A percentile compares a stretch with the other conserved stretches of the same genome.
Conservation (phyloP, 2,329 filamentous ascomycete species). For the Cladosporium sp. region DNA sequence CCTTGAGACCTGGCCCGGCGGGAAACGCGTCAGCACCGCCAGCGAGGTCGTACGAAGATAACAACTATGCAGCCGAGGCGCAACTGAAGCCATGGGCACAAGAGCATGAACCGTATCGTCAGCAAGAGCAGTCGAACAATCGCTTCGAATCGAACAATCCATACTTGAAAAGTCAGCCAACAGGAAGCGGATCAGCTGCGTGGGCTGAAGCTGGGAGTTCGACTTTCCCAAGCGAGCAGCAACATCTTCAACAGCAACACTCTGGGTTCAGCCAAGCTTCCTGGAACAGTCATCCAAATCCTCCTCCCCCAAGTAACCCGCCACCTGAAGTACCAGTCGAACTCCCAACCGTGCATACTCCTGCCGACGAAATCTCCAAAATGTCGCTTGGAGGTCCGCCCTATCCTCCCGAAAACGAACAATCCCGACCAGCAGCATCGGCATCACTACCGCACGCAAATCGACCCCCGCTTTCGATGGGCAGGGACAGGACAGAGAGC, state of each 20-base stretch:
- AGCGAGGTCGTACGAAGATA: constrained; percentile 26
- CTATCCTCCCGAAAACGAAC: constrained; percentile 17
- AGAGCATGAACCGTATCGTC: neutral
- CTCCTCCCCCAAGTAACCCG: constrained; percentile 23
- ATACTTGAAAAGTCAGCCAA: constrained; percentile 30
- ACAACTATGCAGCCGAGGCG: constrained; percentile 21
- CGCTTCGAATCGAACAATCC: constrained; percentile 47
- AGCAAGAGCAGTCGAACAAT: constrained; percentile 6
- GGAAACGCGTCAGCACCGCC: constrained; percentile 20
- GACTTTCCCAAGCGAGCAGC: constrained; percentile 3
- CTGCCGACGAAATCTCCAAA: constrained; percentile 41
- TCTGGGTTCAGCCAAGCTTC: constrained; percentile 5
- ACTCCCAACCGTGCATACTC: constrained; percentile 44
- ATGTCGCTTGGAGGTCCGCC: constrained; percentile 33
- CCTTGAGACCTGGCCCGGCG: constrained; percentile 29
- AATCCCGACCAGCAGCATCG: constrained; percentile 27
- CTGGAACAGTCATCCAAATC: constrained; percentile 17
- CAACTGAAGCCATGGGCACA: constrained; percentile 31
- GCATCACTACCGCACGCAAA: constrained; percentile 31
- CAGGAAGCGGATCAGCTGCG: constrained; percentile 11
- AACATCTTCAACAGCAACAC: constrained; percentile 2
- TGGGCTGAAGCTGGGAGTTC: neutral
- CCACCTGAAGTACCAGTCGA: constrained; percentile 38
- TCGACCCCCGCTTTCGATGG: constrained; percentile 30
- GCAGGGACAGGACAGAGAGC: constrained; percentile 19